Percentiles rank a stretch among this genome's conserved stretches.
Conservation (phyloP, 805 yeast species). For the Hanseniaspora meyeri region DNA sequence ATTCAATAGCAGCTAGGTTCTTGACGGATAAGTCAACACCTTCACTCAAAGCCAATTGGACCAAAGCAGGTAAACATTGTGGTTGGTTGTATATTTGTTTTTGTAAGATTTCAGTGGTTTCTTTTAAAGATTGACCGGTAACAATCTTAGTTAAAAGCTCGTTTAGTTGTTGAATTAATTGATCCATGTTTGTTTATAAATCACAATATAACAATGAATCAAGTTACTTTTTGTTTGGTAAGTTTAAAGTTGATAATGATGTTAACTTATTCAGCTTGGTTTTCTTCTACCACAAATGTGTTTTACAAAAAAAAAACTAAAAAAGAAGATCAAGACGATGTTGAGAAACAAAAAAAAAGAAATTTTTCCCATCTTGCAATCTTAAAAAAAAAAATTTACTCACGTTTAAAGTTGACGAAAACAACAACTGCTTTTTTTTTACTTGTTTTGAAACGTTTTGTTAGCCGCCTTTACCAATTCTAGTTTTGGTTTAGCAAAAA, state of each 20-base stretch:
- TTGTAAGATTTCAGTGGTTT: slow-evolving; percentile 64
- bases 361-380: neutral
- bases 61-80: slow-evolving; percentile 63
- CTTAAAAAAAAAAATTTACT: neutral
- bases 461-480: no score
- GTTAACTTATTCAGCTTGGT: neutral
- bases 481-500: no score
- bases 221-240: neutral
- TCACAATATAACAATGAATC: neutral
- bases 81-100: slow-evolving; percentile 62
- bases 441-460: no score
- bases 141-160: slow-evolving; percentile 66
- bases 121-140: slow-evolving; percentile 65
- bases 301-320: neutral
- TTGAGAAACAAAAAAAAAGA: neutral
- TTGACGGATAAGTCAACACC: slow-evolving; percentile 34
- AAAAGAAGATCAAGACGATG: neutral
- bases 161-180: slow-evolving; percentile 57
- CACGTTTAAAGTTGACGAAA: no score
- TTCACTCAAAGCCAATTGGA: slow-evolving; percentile 66
- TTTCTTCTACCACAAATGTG: neutral
- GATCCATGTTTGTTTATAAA: slow-evolving; percentile 40
- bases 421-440: no score
- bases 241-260: neutral
- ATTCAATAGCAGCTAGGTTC: slow-evolving; percentile 93